A percentile compares a stretch with the other conserved stretches of the same genome.
Evolutionary conservation across 805 yeast genomes (phyloP).

Genomic region (Kuraishia ogatae): DNA sequence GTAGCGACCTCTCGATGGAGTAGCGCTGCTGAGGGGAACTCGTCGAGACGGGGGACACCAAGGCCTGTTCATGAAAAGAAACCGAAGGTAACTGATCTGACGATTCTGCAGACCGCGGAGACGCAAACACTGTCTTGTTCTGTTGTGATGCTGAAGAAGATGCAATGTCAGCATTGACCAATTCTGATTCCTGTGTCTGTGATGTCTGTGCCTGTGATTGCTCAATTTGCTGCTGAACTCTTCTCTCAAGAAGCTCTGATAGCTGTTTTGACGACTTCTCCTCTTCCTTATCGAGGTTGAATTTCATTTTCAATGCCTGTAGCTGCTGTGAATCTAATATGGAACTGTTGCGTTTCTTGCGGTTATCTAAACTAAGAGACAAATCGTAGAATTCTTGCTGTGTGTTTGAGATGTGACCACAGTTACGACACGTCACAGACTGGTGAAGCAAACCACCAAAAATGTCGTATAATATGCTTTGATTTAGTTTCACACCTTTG

Average conservation of each 20-base stretch:
- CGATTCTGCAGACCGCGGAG: background rate
- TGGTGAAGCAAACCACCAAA: slow-evolving; percentile 90
- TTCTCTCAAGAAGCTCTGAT: background rate
- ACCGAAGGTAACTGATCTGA: slow-evolving; percentile 1
- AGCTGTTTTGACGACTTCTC: background rate
- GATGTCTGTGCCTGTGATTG: background rate
- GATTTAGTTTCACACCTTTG: slow-evolving; percentile 72
- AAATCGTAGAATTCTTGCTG: slow-evolving; percentile 92
- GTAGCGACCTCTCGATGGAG: slow-evolving; percentile 65
- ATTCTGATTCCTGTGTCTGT: background rate
- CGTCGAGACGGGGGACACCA: background rate
- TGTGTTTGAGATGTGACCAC: slow-evolving; percentile 79
- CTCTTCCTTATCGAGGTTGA: background rate
- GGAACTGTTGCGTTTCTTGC: slow-evolving; percentile 18
- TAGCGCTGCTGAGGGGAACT: slow-evolving; percentile 25
- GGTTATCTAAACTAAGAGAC: slow-evolving; percentile 64
- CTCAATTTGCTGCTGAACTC: background rate
- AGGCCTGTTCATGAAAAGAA: background rate
- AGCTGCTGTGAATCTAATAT: background rate
- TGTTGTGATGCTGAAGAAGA: slow-evolving; percentile 1
- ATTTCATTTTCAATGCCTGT: slow-evolving; percentile 11
- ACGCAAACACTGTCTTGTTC: background rate
- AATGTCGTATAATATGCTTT: slow-evolving; percentile 81
- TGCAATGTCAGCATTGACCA: background rate
- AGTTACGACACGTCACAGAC: slow-evolving; percentile 71